Evolutionary conservation across 1,284 basidiomycete species (phyloP).

Genomic region (Rhizoctonia solani): DNA sequence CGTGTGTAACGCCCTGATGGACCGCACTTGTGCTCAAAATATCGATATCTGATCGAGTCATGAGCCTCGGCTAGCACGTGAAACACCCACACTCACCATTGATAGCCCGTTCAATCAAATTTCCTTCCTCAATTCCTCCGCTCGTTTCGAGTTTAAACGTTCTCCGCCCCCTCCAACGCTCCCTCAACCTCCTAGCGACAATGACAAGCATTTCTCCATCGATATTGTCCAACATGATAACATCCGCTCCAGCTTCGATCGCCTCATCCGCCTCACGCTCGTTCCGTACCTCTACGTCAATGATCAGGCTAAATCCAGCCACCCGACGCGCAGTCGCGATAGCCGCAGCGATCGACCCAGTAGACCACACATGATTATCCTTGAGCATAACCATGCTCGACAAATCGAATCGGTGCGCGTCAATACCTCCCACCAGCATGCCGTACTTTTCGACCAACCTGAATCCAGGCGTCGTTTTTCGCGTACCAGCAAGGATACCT

Average conservation of each 20-base stretch:
- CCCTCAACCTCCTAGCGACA: slow-evolving; percentile 71
- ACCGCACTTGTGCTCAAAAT: slow-evolving; percentile 91
- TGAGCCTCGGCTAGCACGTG: neutral
- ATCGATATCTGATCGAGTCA: slow-evolving; percentile 73
- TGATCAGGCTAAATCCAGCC: slow-evolving; percentile 88
- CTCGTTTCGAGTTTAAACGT: slow-evolving; percentile 90
- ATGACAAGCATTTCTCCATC: slow-evolving; percentile 72
- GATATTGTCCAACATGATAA: slow-evolving; percentile 98
- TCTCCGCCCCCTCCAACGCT: slow-evolving; percentile 74
- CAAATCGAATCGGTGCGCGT: slow-evolving; percentile 94
- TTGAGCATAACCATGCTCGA: slow-evolving; percentile 99
- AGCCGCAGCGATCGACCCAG: slow-evolving; percentile 89
- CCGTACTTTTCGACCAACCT: slow-evolving; percentile 98
- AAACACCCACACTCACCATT: slow-evolving; percentile 58
- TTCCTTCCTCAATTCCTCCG: slow-evolving; percentile 87
- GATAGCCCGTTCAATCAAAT: slow-evolving; percentile 73
- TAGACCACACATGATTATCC: slow-evolving; percentile 99
- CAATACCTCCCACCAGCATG: slow-evolving; percentile 97
- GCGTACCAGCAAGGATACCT: slow-evolving; percentile 91
- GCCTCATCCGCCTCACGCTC: slow-evolving; percentile 94
- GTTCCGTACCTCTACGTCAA: slow-evolving; percentile 93
- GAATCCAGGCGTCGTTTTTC: slow-evolving; percentile 99
- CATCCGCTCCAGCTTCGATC: slow-evolving; percentile 93
- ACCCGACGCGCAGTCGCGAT: slow-evolving; percentile 84
- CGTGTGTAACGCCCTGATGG: slow-evolving; percentile 88